phyloP scores from a whole-genome alignment of 805 yeast genomes.

The Blastobotrys americana region DNA sequence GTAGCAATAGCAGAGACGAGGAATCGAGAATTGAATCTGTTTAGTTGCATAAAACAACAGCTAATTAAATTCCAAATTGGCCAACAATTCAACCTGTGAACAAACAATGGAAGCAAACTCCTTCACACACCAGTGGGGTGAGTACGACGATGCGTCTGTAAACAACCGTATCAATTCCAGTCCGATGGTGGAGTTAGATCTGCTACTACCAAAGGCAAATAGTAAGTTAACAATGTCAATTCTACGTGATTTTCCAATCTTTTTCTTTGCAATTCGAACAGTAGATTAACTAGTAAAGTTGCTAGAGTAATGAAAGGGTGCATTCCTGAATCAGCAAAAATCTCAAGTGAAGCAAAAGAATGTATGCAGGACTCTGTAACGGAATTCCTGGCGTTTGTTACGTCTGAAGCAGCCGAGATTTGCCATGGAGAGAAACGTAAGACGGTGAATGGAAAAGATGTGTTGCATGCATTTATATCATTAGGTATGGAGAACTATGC shows the following conservation, averaged over 20 bases:
- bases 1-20: too few species aligned
- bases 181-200: slow-evolving; percentile 3
- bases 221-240: not conserved
- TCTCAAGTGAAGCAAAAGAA: slow-evolving; percentile 73
- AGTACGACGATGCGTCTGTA: too few species aligned
- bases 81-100: too few species aligned
- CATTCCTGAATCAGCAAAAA: slow-evolving; percentile 63
- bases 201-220: slow-evolving; percentile 6
- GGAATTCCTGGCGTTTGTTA: slow-evolving; percentile 61
- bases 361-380: slow-evolving; percentile 67
- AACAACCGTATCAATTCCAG: too few species aligned
- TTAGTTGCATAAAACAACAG: too few species aligned
- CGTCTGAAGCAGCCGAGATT: slow-evolving; percentile 57
- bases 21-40: too few species aligned
- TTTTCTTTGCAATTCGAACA: not conserved
- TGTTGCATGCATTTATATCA: slow-evolving; percentile 53
- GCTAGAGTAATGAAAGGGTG: slow-evolving; percentile 71
- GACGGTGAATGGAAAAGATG: slow-evolving; percentile 65
- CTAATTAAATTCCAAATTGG: too few species aligned
- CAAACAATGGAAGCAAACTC: too few species aligned
- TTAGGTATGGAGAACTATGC: slow-evolving; percentile 65
- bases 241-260: too few species aligned
- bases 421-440: slow-evolving; percentile 59
- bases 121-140: too few species aligned
- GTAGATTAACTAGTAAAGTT: slow-evolving; percentile 21